Evolutionary conservation across 768 basidiomycete genomes (phyloP).

Genomic region (Boletus subcaerulescens): DNA sequence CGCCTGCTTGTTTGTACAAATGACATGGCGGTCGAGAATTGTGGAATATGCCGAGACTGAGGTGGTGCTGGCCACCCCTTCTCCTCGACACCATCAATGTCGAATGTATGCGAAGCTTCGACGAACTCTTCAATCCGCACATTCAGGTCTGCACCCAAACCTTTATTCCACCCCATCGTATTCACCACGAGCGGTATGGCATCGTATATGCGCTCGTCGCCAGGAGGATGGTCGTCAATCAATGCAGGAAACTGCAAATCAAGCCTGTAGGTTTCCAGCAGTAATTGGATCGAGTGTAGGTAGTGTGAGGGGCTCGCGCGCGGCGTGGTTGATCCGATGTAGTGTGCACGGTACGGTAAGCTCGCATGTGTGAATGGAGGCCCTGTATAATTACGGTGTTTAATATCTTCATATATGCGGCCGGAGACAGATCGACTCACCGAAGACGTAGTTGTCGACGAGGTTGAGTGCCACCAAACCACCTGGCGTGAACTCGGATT

Average conservation of each 20-base stretch:
- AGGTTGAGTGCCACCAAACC: constrained; percentile 83
- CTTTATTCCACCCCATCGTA: constrained; percentile 97
- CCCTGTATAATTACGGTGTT: constrained; percentile 41
- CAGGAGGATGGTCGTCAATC: constrained; percentile 26
- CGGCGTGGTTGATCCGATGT: constrained; percentile 76
- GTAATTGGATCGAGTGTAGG: constrained; percentile 59
- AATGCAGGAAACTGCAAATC: constrained; percentile 56
- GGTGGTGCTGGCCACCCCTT: constrained; percentile 17
- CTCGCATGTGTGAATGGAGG: constrained; percentile 86
- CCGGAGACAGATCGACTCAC: constrained; percentile 35
- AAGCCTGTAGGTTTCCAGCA: constrained; percentile 64
- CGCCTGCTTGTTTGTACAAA: neutral
- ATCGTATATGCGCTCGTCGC: constrained; percentile 45
- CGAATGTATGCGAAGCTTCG: constrained; percentile 43
- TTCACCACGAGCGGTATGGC: constrained; percentile 85
- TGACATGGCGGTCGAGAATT: neutral
- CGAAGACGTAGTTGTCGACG: constrained; percentile 65
- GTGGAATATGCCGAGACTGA: constrained; percentile 6
- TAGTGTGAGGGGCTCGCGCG: constrained; percentile 75
- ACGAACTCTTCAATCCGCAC: constrained; percentile 64
- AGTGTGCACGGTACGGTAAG: constrained; percentile 72
- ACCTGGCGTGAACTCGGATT: constrained; percentile 88
- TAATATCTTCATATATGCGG: neutral
- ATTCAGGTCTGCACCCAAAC: constrained; percentile 81
- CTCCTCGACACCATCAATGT: constrained; percentile 22